phyloP scores from a whole-genome alignment of 768 basidiomycete genomes.

The Artomyces pyxidatus region DNA sequence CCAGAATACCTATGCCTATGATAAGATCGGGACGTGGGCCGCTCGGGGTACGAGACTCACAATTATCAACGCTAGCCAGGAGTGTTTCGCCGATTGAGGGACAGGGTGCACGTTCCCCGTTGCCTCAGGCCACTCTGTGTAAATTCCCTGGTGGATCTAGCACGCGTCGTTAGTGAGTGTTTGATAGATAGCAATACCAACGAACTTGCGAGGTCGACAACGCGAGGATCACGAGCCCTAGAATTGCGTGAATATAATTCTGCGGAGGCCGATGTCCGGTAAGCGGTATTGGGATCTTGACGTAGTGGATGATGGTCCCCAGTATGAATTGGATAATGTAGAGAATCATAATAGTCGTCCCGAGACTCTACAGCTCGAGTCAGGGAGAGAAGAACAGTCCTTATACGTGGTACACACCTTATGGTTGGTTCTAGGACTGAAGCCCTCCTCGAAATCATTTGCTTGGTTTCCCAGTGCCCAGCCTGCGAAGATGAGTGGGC shows the following conservation, averaged over 20 bases:
- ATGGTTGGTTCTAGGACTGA: slow-evolving; percentile 4
- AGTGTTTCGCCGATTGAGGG: slow-evolving; percentile 5
- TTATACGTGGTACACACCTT: slow-evolving; percentile 18
- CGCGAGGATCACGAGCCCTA: slow-evolving; percentile 20
- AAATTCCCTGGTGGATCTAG: slow-evolving; percentile 2
- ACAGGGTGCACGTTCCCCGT: slow-evolving; percentile 11
- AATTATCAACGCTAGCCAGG: slow-evolving; percentile 16
- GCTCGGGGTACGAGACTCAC: slow-evolving; percentile 7
- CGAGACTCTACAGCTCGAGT: slow-evolving; percentile 12
- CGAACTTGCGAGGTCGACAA: slow-evolving; percentile 16
- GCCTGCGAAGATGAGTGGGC: slow-evolving; percentile 20
- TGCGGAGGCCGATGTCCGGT: slow-evolving; percentile 18
- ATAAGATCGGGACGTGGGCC: neutral
- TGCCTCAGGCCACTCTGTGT: slow-evolving; percentile 10
- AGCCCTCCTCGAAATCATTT: slow-evolving; percentile 1
- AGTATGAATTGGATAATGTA: slow-evolving; percentile 18
- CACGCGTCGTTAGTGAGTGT: neutral
- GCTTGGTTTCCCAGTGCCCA: slow-evolving; percentile 13
- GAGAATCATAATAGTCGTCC: slow-evolving; percentile 18
- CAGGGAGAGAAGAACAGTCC: no score
- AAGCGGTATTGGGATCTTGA: slow-evolving; percentile 17
- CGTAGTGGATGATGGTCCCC: slow-evolving; percentile 20
- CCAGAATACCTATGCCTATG: neutral
- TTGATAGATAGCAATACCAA: neutral
- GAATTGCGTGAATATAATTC: slow-evolving; percentile 21